phyloP scores from a whole-genome alignment of 257 asterid genomes.

The Ballota nigra region DNA sequence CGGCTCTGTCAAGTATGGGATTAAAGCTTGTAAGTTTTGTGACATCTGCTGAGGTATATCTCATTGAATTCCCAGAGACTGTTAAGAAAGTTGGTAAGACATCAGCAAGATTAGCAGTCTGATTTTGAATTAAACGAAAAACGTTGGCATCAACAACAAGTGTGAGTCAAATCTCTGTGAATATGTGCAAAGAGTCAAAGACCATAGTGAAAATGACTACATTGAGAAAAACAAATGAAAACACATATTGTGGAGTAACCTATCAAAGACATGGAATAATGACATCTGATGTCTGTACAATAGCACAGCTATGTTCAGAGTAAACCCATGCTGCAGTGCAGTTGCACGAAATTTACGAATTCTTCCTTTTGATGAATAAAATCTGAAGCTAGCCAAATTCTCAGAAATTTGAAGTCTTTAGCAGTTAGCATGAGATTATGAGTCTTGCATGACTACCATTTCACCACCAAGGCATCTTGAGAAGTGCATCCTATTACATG shows the following conservation, averaged over 20 bases:
- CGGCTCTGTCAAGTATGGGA: conserved; percentile 47
- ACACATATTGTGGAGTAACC: not conserved
- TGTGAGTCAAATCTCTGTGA: not conserved
- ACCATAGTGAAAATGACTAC: not conserved
- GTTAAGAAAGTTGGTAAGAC: conserved; percentile 18
- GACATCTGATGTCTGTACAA: not conserved
- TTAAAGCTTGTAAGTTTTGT: conserved; percentile 54
- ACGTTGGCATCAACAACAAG: not conserved
- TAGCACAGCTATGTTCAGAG: not conserved
- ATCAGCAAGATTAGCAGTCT: conserved; percentile 9
- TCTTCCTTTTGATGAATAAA: not conserved
- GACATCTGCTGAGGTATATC: conserved; percentile 65
- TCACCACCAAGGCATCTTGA: not conserved
- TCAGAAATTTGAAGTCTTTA: not conserved
- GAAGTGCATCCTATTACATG: too few species aligned
- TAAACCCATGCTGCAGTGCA: not conserved
- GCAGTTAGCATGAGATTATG: not conserved
- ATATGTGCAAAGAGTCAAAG: not conserved
- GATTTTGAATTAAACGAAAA: not conserved
- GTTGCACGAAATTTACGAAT: not conserved
- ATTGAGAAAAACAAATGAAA: not conserved
- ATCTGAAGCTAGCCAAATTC: not conserved
- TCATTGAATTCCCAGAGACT: conserved; percentile 61
- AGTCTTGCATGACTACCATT: not conserved
- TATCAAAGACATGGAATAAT: not conserved